phyloP scores from a whole-genome alignment of 2,329 filamentous ascomycete species.

The Incumbomyces delicatus region DNA sequence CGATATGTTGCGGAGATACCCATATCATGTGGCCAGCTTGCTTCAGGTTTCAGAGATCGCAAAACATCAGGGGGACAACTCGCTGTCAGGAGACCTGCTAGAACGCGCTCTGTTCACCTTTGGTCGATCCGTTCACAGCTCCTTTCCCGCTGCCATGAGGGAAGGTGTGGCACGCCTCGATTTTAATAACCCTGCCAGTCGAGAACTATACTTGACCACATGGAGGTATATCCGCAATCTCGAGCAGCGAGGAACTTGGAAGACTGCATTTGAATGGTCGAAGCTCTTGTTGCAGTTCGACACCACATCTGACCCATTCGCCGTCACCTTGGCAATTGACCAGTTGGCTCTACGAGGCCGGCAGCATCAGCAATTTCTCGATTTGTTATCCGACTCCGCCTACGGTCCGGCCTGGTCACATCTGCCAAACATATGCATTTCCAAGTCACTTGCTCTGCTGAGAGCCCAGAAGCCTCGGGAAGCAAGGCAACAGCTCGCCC shows the following conservation, averaged over 20 bases:
- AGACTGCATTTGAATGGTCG: constrained; percentile 87
- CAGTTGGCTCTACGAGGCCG: constrained; percentile 72
- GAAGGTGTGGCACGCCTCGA: constrained; percentile 71
- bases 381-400: constrained; percentile 48
- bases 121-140: constrained; percentile 75
- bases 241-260: constrained; percentile 81
- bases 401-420: constrained; percentile 43
- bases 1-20: constrained; percentile 60
- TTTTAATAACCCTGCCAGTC: constrained; percentile 74
- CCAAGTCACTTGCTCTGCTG: constrained; percentile 63
- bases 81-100: constrained; percentile 74
- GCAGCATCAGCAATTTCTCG: constrained; percentile 65
- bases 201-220: constrained; percentile 82
- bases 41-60: constrained; percentile 88
- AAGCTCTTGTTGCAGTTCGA: constrained; percentile 72
- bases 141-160: constrained; percentile 66
- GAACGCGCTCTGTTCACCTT: constrained; percentile 89
- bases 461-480: constrained; percentile 57
- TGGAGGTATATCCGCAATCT: constrained; percentile 84
- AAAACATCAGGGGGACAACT: constrained; percentile 80
- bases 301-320: constrained; percentile 67
- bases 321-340: constrained; percentile 69
- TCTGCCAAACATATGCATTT: constrained; percentile 65
- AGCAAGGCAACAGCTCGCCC: constrained; percentile 54
- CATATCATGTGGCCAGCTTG: constrained; percentile 89